phyloP scores from a whole-genome alignment of 2,329 filamentous ascomycete genomes.

The Penicillium thymicola region DNA sequence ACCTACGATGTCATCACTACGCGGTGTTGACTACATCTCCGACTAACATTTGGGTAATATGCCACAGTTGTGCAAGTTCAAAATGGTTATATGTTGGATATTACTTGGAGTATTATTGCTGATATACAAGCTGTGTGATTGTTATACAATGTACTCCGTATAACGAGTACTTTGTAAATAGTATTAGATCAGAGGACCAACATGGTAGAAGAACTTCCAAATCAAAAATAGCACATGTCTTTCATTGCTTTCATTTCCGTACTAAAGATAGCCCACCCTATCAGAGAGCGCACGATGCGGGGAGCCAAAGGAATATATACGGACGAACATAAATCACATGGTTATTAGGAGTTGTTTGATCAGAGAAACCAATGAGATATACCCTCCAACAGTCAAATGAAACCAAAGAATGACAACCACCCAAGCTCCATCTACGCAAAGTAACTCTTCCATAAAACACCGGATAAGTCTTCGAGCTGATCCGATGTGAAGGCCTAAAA shows the following conservation, averaged over 20 bases:
- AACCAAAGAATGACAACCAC: background rate
- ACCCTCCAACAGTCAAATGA: background rate
- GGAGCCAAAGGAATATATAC: conserved; percentile 1
- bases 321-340: background rate
- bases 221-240: background rate
- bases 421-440: conserved; percentile 63
- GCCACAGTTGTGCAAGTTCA: background rate
- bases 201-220: background rate
- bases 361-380: background rate
- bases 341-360: background rate
- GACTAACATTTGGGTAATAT: background rate
- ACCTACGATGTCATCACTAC: conserved; percentile 20
- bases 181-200: background rate
- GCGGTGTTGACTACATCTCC: conserved; percentile 15
- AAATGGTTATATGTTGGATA: background rate
- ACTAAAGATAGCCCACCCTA: background rate
- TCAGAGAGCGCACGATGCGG: background rate
- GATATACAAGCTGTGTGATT: background rate
- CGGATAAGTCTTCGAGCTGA: conserved; percentile 90
- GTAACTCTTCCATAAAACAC: conserved; percentile 99
- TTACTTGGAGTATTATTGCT: background rate
- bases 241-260: background rate
- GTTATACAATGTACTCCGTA: background rate
- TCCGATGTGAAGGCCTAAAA: conserved; percentile 81
- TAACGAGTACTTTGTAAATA: background rate